Percentiles rank a stretch among this genome's conserved stretches.
These are phyloP conservation scores for Decorospora gaudefroyi DNA, from an alignment of 2,329 filamentous ascomycete species.

Conservation along the genomic window DNA sequence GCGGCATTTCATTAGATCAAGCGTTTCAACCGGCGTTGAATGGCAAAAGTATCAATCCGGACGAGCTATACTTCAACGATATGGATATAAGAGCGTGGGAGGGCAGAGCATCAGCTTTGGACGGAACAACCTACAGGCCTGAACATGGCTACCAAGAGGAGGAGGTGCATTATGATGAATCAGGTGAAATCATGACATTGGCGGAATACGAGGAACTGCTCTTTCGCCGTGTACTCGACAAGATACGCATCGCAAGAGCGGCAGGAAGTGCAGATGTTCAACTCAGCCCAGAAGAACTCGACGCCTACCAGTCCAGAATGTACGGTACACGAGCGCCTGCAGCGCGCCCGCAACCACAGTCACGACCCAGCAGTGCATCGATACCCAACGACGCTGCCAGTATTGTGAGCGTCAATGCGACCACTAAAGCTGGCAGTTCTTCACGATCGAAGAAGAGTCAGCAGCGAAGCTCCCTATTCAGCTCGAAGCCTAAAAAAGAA, in stretches of 20 bases:
- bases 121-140: conserved; percentile 55
- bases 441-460: conserved; percentile 46
- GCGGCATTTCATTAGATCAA: conserved; percentile 51
- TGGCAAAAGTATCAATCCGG: conserved; percentile 47
- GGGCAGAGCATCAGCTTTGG: conserved; percentile 50
- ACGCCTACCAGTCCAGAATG: conserved; percentile 72
- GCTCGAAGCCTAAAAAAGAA: conserved; percentile 38
- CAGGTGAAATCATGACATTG: conserved; percentile 46
- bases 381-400: conserved; percentile 39
- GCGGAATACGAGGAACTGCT: conserved; percentile 70
- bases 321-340: conserved; percentile 54
- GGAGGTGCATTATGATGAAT: conserved; percentile 52
- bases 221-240: conserved; percentile 76
- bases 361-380: conserved; percentile 30
- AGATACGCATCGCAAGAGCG: conserved; percentile 77
- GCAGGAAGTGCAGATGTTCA: conserved; percentile 79
- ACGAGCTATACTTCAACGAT: conserved; percentile 56
- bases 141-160: conserved; percentile 56
- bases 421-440: conserved; percentile 36
- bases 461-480: conserved; percentile 36
- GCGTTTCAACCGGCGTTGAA: conserved; percentile 41
- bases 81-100: conserved; percentile 52
- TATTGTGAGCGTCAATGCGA: conserved; percentile 33
- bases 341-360: conserved; percentile 31
- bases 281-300: conserved; percentile 77